Base-by-base conservation (phyloP, 2,329 filamentous ascomycete species). In the Pseudonectria buxi region DNA sequence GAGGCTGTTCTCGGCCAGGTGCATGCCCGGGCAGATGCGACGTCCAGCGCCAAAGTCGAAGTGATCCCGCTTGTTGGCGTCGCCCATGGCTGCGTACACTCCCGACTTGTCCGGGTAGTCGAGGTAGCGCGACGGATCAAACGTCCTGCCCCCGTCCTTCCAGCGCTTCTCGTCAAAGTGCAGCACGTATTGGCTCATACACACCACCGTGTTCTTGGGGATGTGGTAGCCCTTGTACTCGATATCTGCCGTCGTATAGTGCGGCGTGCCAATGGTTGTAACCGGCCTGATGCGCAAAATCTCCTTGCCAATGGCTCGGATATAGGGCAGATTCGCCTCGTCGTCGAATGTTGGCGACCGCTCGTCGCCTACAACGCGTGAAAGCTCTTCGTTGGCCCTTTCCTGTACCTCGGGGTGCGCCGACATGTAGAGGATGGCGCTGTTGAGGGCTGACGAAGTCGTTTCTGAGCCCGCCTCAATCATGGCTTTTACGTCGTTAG, bases 251-350 rank as follows among this genome's bases (percentile, higher is more conserved):
- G 36, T 33, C 2, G 33, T 36, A 15, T 38, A 45, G 18, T 43
- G 42, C 0, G 37, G 32, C 7, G 34, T 28, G 26, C 33, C 38
- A n/a, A 32, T 27, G 7, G 24, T 40, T 3, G 37, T 63, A 1
- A 74, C 67, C 0, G 73, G 71, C 5, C 72, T 62, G 72, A 74
- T 77, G 3, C 75, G 64, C 10, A 77, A 54, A 2, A 69, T 63
- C 41, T 81, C 76, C 40, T 76, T 76, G 13, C 76, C 63, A 10
- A 74, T 60, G 2, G 69, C 69, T 14, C 65, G 61, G 24, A 77
- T 50, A 45, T 78, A 79, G 0, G 73, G 72, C 7, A 79, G 49
- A 4, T 58, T 53, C 0, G 59, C 53, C 14, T 63, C 59, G 45
- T 78, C 73, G 24, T 67, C 62, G 50, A 66, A 69, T 13, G 50